A percentile compares a stretch with the other conserved stretches of the same genome.
phyloP scores from a whole-genome alignment of 179 eudicot species.

The Silene noctiflora region DNA sequence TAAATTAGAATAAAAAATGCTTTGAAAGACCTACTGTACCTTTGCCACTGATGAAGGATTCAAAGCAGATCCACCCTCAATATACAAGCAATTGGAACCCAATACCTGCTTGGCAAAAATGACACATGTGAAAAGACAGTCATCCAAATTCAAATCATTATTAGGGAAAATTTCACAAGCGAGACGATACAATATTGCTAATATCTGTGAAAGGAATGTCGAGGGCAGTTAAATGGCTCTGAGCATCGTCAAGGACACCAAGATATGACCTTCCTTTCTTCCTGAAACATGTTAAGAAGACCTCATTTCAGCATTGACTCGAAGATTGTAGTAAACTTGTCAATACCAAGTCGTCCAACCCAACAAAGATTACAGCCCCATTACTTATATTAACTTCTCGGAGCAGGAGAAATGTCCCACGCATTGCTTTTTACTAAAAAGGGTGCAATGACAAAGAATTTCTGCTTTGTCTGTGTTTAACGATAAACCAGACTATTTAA shows the following conservation, averaged over 20 bases:
- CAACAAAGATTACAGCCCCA: background rate
- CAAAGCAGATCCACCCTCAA: slow-evolving; percentile 83
- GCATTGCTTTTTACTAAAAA: background rate
- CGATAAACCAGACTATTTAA: background rate
- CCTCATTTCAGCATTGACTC: slow-evolving; percentile 10
- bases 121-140: slow-evolving; percentile 19
- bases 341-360: background rate
- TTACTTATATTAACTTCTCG: background rate
- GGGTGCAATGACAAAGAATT: background rate
- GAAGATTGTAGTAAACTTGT: background rate
- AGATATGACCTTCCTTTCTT: slow-evolving; percentile 80
- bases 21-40: slow-evolving; percentile 36
- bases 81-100: slow-evolving; percentile 51
- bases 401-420: background rate
- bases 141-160: background rate
- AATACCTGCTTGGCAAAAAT: slow-evolving; percentile 42
- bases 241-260: slow-evolving; percentile 68
- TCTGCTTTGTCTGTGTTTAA: background rate
- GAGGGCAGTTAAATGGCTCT: slow-evolving; percentile 47
- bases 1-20: slow-evolving; percentile 7
- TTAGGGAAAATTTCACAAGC: slow-evolving; percentile 2
- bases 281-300: slow-evolving; percentile 42
- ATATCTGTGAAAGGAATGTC: slow-evolving; percentile 89
- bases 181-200: slow-evolving; percentile 54
- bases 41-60: slow-evolving; percentile 88